These are phyloP conservation scores for Stagonosporopsis tanaceti DNA, from an alignment of 2,329 filamentous ascomycete genomes.

Conservation along the genomic window DNA sequence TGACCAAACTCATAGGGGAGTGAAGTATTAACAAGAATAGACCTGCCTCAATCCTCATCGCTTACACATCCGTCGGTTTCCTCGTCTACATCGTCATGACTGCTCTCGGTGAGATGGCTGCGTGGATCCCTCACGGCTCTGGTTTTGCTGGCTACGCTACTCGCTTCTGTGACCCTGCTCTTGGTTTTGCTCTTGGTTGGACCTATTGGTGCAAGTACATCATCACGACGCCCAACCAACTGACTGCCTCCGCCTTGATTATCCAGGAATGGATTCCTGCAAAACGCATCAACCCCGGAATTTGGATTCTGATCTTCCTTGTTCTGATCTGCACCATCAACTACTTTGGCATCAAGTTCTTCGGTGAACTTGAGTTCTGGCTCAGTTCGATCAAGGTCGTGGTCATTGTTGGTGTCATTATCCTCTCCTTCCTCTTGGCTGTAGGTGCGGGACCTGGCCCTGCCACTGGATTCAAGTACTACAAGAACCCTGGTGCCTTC, in stretches of 20 bases:
- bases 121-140: conserved; percentile 78
- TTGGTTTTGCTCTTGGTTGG: conserved; percentile 80
- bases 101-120: conserved; percentile 82
- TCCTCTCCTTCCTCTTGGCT: conserved; percentile 54
- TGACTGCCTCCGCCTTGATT: conserved; percentile 80
- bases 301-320: conserved; percentile 73
- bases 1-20: neutral
- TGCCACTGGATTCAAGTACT: conserved; percentile 56
- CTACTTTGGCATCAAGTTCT: conserved; percentile 66
- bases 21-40: conserved; percentile 40
- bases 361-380: conserved; percentile 60
- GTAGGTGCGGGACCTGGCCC: conserved; percentile 54
- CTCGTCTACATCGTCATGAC: conserved; percentile 85
- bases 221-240: conserved; percentile 83
- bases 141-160: conserved; percentile 85
- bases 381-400: conserved; percentile 57
- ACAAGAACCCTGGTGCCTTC: conserved; percentile 56
- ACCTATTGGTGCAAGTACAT: conserved; percentile 75
- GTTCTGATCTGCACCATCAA: conserved; percentile 55
- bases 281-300: conserved; percentile 75
- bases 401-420: conserved; percentile 56
- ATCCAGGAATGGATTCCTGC: conserved; percentile 78
- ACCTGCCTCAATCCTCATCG: conserved; percentile 74
- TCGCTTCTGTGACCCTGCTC: conserved; percentile 79
- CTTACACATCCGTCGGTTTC: conserved; percentile 72